Evolutionary conservation across 495 filamentous ascomycete species (phyloP), one percentile per base, ranked within the genome.

Genomic region (Penicillium pulvis): DNA sequence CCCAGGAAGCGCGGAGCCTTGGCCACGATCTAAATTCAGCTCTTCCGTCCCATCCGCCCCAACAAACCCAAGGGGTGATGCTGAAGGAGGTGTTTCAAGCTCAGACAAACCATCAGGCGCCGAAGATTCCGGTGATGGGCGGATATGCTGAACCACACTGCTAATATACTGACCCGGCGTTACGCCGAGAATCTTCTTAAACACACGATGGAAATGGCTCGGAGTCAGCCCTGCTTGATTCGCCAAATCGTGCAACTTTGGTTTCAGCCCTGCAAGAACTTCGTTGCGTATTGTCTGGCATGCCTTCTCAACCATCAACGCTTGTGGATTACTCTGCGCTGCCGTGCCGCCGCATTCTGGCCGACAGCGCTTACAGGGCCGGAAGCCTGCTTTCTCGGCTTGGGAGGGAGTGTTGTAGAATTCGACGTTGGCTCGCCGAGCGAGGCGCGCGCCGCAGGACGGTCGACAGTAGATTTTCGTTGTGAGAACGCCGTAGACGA

Each of bases 401-500:
- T 82, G 76, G 1, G 74, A 65, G n/a, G 82, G 70, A 7, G 75
- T 80, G 42, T 81, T 71, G 68, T 82, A 84, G 71, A 88, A 88
- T 14, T 69, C 63, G 49, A 88, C 77, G 57, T 88, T 87, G 35
- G 82, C 79, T 19, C 85, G 80, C 16, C 85, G 78, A 9, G 86
- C 85, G 19, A 87, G 79, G 4, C 86, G 81, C 5, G 83, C 79
- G 2, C 81, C 71, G 52, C 86, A 88, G 8, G 78, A 82, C 6
- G 86, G 82, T 2, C 85, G 82, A 62, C 86, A 90, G 69, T 83
- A 88, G 44, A 87, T 85, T 28, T 78, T 81, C 7, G 86, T 89
- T 0, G 83, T 84, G 26, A 79, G 70, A 23, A 90, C 87, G 20
- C 66, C 76, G 74, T 88, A 89, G 63, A 89, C 77, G 64, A 89